Percentiles rank a stretch among this genome's conserved stretches.
These are phyloP conservation scores for Sporisorium reilianum DNA, from an alignment of 1,284 basidiomycete genomes.

Conservation along the genomic window DNA sequence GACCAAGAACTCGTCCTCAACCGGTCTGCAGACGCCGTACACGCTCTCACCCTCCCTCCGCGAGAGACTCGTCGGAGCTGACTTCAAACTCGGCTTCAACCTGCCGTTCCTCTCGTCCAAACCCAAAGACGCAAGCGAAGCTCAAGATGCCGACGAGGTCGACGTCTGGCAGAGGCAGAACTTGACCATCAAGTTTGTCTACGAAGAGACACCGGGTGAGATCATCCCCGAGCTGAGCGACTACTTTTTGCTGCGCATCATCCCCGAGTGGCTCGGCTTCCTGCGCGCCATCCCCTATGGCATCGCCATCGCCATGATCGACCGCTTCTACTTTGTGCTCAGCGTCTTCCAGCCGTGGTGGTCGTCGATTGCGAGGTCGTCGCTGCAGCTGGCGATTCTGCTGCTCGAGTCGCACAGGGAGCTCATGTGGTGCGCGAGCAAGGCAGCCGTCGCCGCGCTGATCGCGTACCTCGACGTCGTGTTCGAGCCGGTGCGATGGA, in stretches of 20 bases:
- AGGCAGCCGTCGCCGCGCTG: conserved; percentile 27
- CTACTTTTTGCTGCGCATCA: conserved; percentile 26
- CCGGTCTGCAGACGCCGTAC: conserved; percentile 22
- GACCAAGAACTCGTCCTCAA: neutral
- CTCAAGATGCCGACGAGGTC: conserved; percentile 1
- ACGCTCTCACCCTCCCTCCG: conserved; percentile 24
- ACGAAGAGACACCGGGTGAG: conserved; percentile 25
- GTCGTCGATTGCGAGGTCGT: conserved; percentile 27
- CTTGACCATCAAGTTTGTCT: conserved; percentile 29
- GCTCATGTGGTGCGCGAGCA: conserved; percentile 38
- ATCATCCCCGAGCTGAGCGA: conserved; percentile 17
- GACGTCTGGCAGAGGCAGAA: conserved; percentile 38
- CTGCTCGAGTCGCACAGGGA: conserved; percentile 36
- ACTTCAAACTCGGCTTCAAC: conserved; percentile 22
- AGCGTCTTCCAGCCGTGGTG: conserved; percentile 35
- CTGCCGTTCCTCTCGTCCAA: conserved; percentile 23
- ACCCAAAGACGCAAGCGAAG: conserved; percentile 5
- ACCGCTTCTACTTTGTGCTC: conserved; percentile 30
- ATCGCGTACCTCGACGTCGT: conserved; percentile 42
- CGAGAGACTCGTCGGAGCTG: conserved; percentile 16
- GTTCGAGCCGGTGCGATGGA: conserved; percentile 32
- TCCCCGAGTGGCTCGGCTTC: conserved; percentile 45
- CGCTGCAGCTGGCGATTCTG: conserved; percentile 40
- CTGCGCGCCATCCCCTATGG: conserved; percentile 31
- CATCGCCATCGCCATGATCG: conserved; percentile 22